These are phyloP conservation scores for Dothideomycetes sp. DNA, from an alignment of 2,329 filamentous ascomycete genomes.

Conservation along the genomic window DNA sequence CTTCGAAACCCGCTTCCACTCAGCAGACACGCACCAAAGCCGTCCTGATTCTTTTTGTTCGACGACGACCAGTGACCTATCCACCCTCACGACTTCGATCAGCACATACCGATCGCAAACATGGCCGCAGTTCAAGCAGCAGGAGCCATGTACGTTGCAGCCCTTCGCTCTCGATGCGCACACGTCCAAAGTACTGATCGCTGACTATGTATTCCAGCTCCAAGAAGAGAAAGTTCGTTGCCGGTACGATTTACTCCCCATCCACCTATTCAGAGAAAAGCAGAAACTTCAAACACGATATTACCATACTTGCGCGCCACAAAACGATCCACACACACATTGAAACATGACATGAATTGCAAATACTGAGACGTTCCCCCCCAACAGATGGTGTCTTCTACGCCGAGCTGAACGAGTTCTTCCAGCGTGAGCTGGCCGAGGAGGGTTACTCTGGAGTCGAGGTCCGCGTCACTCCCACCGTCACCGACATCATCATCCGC, in stretches of 20 bases:
- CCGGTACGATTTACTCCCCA: slow-evolving; percentile 31
- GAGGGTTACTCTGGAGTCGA: slow-evolving; percentile 99
- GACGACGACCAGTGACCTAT: slow-evolving; percentile 4
- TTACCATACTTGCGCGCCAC: background rate
- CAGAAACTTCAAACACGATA: background rate
- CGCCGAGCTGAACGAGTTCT: slow-evolving; percentile 99
- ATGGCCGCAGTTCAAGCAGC: slow-evolving; percentile 24
- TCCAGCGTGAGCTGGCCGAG: slow-evolving; percentile 99
- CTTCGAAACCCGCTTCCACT: background rate
- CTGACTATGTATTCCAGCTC: slow-evolving; percentile 43
- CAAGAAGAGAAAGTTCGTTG: slow-evolving; percentile 67
- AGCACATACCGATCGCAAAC: slow-evolving; percentile 17
- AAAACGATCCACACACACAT: slow-evolving; percentile 2
- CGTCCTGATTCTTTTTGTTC: background rate
- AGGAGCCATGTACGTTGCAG: slow-evolving; percentile 12
- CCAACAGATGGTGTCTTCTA: slow-evolving; percentile 94
- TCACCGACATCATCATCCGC: slow-evolving; percentile 99
- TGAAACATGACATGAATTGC: slow-evolving; percentile 2
- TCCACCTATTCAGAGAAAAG: background rate
- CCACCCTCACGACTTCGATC: slow-evolving; percentile 5
- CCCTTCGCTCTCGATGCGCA: background rate
- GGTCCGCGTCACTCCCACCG: slow-evolving; percentile 98
- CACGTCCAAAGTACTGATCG: background rate
- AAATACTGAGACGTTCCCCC: slow-evolving; percentile 8
- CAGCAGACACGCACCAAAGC: background rate